Conservation (phyloP, 1,284 basidiomycete genomes). For the Ceratobasidium sp. region DNA sequence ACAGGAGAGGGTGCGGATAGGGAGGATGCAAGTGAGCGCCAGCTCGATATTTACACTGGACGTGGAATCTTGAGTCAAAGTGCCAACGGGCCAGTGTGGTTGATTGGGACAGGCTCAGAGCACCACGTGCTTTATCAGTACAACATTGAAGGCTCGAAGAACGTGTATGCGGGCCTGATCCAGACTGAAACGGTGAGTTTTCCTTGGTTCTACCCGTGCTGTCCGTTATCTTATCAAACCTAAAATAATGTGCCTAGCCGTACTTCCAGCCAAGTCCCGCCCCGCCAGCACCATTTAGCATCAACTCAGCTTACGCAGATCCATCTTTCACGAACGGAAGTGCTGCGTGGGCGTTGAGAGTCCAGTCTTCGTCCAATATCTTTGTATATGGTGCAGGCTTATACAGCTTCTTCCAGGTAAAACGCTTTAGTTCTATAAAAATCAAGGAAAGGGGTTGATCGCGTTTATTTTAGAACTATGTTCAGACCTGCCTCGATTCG, state of each 20-base stretch:
- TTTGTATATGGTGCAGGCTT: constrained; percentile 76
- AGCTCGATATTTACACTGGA: constrained; percentile 76
- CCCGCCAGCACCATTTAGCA: constrained; percentile 46
- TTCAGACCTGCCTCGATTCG: constrained; percentile 63
- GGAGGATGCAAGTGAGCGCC: constrained; percentile 50
- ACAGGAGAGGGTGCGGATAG: too few relatives aligned
- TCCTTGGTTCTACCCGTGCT: neutral
- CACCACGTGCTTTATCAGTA: constrained; percentile 79
- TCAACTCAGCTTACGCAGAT: constrained; percentile 66
- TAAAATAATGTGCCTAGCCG: constrained; percentile 29
- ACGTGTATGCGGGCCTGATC: constrained; percentile 78
- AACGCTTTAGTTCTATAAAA: constrained; percentile 51
- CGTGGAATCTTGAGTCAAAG: constrained; percentile 79
- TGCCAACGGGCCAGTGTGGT: constrained; percentile 55
- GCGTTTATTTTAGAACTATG: constrained; percentile 44
- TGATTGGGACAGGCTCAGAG: constrained; percentile 59
- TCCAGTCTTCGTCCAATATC: constrained; percentile 70
- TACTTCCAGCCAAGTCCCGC: constrained; percentile 49
- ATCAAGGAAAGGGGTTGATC: neutral
- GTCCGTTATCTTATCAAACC: neutral
- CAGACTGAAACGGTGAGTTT: constrained; percentile 61
- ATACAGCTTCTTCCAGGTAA: constrained; percentile 76
- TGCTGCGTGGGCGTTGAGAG: constrained; percentile 72
- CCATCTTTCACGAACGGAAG: constrained; percentile 63
- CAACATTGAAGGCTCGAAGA: constrained; percentile 69